Evolutionary conservation across 768 basidiomycete genomes (phyloP), one percentile per base, ranked within the genome.

Genomic region (Mycena floridula): DNA sequence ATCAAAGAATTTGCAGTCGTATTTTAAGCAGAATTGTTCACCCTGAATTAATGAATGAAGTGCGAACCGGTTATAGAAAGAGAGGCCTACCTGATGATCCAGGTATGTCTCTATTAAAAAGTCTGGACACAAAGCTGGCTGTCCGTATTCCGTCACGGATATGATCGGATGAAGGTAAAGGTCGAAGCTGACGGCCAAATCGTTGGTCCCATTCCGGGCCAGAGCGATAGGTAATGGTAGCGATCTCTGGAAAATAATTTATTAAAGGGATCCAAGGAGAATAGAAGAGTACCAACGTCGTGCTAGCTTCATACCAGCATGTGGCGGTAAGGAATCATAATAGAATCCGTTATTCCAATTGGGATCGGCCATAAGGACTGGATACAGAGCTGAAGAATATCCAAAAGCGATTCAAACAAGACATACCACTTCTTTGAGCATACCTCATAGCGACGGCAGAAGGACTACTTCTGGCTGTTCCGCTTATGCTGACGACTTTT

Each of bases 321-420:
- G 96, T 0, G 96, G 96, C 2, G 96, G 96, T n/a, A 94, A 60
- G 7, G 76, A 73, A 47, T 95, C 90, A 59, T 99, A 99, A 61
- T 99, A 99, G 64, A 95, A 98, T 4, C 96, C 96, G 26, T 92
- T 84, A 49, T 98, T 99, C 96, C 96, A 99, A 51, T 98, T 97
- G 0, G 95, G 95, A 64, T 99, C 96, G 2, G 95, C 89, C 96
- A 99, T 99, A 43, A 99, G 78, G 15, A 99, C 96, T 97, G 50
- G 16, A 25, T 13, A 21, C 15, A 27, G 32, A 43, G 11, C 8
- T 7, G 21, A 40, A 39, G n/a, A 37, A 37, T 4, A 42, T 42
- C 48, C 39, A 43, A 48, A 23, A 22, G 8, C 44, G 23, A 44
- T 35, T 15, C 20, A 32, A 7, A 22, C 15, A 11, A 20, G 2